Evolutionary conservation across 2,329 filamentous ascomycete genomes (phyloP).

Genomic region (Aspergillus sp.): DNA sequence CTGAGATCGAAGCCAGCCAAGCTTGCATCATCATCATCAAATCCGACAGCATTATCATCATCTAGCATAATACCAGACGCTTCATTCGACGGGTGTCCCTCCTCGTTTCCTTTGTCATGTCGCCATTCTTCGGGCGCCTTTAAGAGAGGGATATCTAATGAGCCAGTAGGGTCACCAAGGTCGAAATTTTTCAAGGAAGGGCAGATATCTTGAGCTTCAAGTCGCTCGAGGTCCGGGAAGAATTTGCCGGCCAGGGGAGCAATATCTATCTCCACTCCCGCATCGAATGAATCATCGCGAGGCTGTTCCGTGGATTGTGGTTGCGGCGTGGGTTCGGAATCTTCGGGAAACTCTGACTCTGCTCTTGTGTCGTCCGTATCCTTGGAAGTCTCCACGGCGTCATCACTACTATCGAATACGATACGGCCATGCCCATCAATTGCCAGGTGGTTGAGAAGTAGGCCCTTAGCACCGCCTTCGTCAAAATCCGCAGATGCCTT

Average conservation of each 20-base stretch:
- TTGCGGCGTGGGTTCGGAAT: slow-evolving; percentile 29
- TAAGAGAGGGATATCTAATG: slow-evolving; percentile 87
- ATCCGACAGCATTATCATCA: slow-evolving; percentile 78
- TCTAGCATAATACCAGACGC: slow-evolving; percentile 82
- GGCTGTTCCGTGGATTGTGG: slow-evolving; percentile 27
- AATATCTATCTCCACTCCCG: slow-evolving; percentile 77
- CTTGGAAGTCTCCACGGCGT: slow-evolving; percentile 57
- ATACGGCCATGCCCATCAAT: slow-evolving; percentile 91
- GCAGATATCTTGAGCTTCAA: slow-evolving; percentile 89
- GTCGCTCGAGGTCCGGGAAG: slow-evolving; percentile 73
- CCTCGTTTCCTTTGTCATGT: slow-evolving; percentile 61
- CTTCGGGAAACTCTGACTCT: slow-evolving; percentile 45
- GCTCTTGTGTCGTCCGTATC: slow-evolving; percentile 39
- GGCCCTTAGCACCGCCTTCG: slow-evolving; percentile 92
- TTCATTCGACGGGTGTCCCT: slow-evolving; percentile 58
- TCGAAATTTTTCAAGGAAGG: slow-evolving; percentile 94
- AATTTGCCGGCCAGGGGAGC: slow-evolving; percentile 72
- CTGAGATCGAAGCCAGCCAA: slow-evolving; percentile 70
- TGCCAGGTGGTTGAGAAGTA: slow-evolving; percentile 93
- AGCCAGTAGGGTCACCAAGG: slow-evolving; percentile 79
- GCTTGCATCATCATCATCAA: slow-evolving; percentile 73
- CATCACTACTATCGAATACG: slow-evolving; percentile 97
- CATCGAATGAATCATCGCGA: slow-evolving; percentile 36
- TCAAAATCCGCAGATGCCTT: slow-evolving; percentile 98
- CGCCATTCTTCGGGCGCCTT: slow-evolving; percentile 86